Evolutionary conservation across 306 rosid genomes (phyloP).

Genomic region (Abrus precatorius): DNA sequence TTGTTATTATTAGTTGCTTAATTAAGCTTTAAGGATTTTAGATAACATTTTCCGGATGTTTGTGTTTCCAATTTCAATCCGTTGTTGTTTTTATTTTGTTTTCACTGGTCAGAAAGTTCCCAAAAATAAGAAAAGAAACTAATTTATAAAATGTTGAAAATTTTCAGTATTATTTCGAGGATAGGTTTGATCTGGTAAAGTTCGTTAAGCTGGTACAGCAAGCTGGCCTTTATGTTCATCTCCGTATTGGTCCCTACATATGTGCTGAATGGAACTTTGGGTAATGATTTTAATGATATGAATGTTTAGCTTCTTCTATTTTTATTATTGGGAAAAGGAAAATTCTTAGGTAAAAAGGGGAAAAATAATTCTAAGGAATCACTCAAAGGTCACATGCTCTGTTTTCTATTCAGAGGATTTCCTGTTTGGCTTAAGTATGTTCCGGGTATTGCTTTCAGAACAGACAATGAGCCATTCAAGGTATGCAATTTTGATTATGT

Average conservation of each 20-base stretch:
- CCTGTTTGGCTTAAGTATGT: slow-evolving; percentile 98
- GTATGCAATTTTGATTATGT: slow-evolving; percentile 50
- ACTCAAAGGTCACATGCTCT: slow-evolving; percentile 52
- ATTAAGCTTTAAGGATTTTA: too few relatives aligned
- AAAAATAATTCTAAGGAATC: slow-evolving; percentile 23
- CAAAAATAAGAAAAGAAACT: neutral
- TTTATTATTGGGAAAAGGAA: neutral
- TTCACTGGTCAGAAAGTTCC: neutral
- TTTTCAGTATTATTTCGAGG: slow-evolving; percentile 79
- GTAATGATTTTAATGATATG: slow-evolving; percentile 51
- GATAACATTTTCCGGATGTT: too few relatives aligned
- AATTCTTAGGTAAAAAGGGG: neutral
- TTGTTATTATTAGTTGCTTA: too few relatives aligned
- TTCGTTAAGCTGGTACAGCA: slow-evolving; percentile 71
- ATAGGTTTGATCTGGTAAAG: slow-evolving; percentile 73
- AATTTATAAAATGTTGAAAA: slow-evolving; percentile 8
- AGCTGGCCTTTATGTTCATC: slow-evolving; percentile 81
- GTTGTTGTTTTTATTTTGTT: neutral
- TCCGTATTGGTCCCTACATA: slow-evolving; percentile 87
- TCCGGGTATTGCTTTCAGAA: slow-evolving; percentile 91
- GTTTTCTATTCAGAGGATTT: slow-evolving; percentile 83
- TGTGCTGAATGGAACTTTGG: slow-evolving; percentile 95
- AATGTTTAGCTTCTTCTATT: neutral
- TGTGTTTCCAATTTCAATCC: neutral
- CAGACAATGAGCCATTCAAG: slow-evolving; percentile 97